Percentiles rank a stretch among this genome's conserved stretches.
Conservation (phyloP, 305 asterid species). For the Fraxinus latifolia region DNA sequence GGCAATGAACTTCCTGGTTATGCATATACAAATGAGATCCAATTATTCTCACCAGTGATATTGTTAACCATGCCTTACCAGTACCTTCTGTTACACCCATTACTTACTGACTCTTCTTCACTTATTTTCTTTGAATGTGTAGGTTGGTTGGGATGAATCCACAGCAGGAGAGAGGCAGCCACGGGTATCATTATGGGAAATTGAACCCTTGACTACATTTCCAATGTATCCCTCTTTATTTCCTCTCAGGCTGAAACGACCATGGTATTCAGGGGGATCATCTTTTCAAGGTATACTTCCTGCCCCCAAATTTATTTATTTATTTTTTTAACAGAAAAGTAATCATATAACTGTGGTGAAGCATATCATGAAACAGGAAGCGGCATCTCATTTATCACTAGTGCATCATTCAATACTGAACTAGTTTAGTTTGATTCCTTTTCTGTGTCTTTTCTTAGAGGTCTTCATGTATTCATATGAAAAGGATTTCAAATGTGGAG, state of each 20-base stretch:
- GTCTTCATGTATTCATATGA: background rate
- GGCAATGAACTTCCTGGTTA: background rate
- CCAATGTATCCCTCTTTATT: slow-evolving; percentile 93
- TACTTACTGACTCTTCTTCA: background rate
- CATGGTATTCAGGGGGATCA: slow-evolving; percentile 94
- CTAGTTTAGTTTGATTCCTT: slow-evolving; percentile 3
- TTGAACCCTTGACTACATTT: slow-evolving; percentile 93
- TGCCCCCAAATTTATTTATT: background rate
- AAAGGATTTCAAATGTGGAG: background rate
- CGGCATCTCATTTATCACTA: background rate
- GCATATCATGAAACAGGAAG: background rate
- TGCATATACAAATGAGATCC: background rate
- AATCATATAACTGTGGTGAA: background rate
- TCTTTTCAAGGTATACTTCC: slow-evolving; percentile 73
- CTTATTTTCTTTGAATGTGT: slow-evolving; percentile 18
- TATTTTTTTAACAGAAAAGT: background rate
- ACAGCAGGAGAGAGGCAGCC: slow-evolving; percentile 99
- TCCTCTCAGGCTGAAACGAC: slow-evolving; percentile 87
- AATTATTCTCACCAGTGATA: background rate
- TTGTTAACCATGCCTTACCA: background rate
- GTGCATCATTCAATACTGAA: background rate
- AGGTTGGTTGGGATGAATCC: slow-evolving; percentile 99
- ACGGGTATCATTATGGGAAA: slow-evolving; percentile 92
- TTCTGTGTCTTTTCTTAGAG: background rate
- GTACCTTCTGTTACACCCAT: background rate